phyloP scores from a whole-genome alignment of 2,329 filamentous ascomycete species.

The Cercospora sp. region DNA sequence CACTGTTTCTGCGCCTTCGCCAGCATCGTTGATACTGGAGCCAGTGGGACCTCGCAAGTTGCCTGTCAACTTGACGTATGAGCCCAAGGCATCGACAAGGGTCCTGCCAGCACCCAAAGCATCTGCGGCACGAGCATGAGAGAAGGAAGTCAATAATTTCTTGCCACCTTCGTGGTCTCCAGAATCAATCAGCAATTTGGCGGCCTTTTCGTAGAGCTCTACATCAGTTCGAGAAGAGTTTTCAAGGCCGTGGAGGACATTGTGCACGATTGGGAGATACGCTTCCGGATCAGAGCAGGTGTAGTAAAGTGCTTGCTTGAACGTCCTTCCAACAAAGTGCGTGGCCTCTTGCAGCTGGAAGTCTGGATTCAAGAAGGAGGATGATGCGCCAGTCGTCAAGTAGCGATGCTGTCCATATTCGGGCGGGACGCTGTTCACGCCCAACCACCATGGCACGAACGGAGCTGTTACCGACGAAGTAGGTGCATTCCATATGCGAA shows the following conservation, averaged over 20 bases:
- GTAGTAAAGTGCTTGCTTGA: slow-evolving; percentile 28
- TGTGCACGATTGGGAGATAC: slow-evolving; percentile 23
- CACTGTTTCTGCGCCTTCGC: slow-evolving; percentile 39
- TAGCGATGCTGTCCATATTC: slow-evolving; percentile 41
- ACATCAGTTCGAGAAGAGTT: slow-evolving; percentile 21
- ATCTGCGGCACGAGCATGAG: slow-evolving; percentile 20
- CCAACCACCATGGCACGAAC: slow-evolving; percentile 41
- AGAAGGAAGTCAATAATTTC: slow-evolving; percentile 23
- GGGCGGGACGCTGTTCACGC: slow-evolving; percentile 35
- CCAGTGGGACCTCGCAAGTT: slow-evolving; percentile 17
- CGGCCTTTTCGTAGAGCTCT: slow-evolving; percentile 22
- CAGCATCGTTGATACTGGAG: slow-evolving; percentile 37
- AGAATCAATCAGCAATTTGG: slow-evolving; percentile 17
- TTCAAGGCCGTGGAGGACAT: slow-evolving; percentile 24
- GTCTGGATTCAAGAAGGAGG: slow-evolving; percentile 39
- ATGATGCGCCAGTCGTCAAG: slow-evolving; percentile 38
- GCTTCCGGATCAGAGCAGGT: slow-evolving; percentile 23
- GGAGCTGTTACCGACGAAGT: slow-evolving; percentile 40
- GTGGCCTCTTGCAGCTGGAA: slow-evolving; percentile 34
- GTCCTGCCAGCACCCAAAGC: slow-evolving; percentile 18
- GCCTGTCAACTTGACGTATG: slow-evolving; percentile 3
- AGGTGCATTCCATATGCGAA: slow-evolving; percentile 40
- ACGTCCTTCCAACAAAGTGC: slow-evolving; percentile 24
- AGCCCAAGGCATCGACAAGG: slow-evolving; percentile 7
- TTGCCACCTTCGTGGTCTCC: slow-evolving; percentile 23